Base-by-base conservation (phyloP, 2,329 filamentous ascomycete genomes). In the Cladophialophora exuberans region DNA sequence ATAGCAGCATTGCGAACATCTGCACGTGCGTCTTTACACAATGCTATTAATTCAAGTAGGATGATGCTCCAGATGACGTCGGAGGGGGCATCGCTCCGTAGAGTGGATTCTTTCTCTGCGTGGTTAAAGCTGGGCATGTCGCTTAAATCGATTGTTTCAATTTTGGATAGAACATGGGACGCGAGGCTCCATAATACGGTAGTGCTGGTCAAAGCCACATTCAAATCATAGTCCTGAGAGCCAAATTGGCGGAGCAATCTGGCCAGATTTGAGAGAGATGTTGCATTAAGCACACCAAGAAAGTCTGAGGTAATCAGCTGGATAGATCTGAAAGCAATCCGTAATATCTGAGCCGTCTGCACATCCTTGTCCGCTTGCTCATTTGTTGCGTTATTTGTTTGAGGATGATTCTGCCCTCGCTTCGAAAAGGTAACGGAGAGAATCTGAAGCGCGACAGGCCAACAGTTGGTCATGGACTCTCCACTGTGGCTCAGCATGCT, bases 301-400 rank as follows among this genome's bases (percentile, higher is more conserved):
- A 99, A 99, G 70, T 99, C 94, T 0, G 94, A 97, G 70, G 92
- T 96, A 41, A 99, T 88, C 2, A 99, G 83, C 69, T 97, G 90
- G 10, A 96, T 77, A 2, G 92, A 96, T 61, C 84, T 88, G 70
- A 99, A 99, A 0, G 93, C 89, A 13, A 90, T 87, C 58, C 91
- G 83, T 47, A 96, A 88, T 18, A 97, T 81, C 61, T 86, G 58
- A 13, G 55, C 58, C 11, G 39, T 56, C 22, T 61, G 47, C 9
- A 49, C 52, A n/a, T 43, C 33, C 13, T 13, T 53, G 9, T 56
- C 55, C 30, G 47, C 45, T 30, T 54, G 47, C 22, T 55, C 48
- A 20, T 25, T 25, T 17, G 52, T 38, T 85, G 80, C 10, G 20
- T 46, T 44, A 33, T 26, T 20, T 4, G 17, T 28, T 33, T 39